Evolutionary conservation across 352 stramenopile genomes (phyloP).

Genomic region (Peronospora destructor): DNA sequence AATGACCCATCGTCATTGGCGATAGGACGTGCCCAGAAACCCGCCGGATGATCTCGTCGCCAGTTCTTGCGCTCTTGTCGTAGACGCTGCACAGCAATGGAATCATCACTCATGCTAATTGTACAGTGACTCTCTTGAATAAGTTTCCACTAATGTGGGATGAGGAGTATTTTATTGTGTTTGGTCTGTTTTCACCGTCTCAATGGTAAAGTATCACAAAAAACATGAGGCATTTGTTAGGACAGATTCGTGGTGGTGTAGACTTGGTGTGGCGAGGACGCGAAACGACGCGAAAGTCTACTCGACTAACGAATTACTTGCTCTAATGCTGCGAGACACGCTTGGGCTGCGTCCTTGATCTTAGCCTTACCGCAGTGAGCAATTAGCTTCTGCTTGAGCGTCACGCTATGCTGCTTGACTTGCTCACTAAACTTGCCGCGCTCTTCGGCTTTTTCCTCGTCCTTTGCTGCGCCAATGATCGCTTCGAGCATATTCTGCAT

Average conservation of each 20-base stretch:
- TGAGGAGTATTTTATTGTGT: not conserved
- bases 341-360: constrained; percentile 44
- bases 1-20: constrained; percentile 91
- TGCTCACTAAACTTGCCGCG: constrained; percentile 35
- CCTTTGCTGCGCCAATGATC: constrained; percentile 28
- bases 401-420: constrained; percentile 27
- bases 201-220: not conserved
- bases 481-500: constrained; percentile 70
- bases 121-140: not conserved
- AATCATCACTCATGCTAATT: constrained; percentile 81
- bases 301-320: constrained; percentile 15
- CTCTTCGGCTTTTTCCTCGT: constrained; percentile 43
- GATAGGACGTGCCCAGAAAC: constrained; percentile 94
- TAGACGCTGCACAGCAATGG: constrained; percentile 87
- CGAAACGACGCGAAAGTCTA: constrained; percentile 18
- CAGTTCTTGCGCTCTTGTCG: constrained; percentile 92
- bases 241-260: constrained; percentile 8
- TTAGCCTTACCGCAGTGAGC: constrained; percentile 14
- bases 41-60: constrained; percentile 91
- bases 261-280: not conserved
- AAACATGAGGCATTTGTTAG: constrained; percentile 7
- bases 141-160: not conserved
- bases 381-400: constrained; percentile 37
- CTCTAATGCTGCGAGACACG: constrained; percentile 37
- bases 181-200: constrained; percentile 8